Percentiles rank a stretch among this genome's conserved stretches.
Evolutionary conservation across 192 early-diverging fungal genomes (phyloP).

Genomic region (Mortierella hygrophila): DNA sequence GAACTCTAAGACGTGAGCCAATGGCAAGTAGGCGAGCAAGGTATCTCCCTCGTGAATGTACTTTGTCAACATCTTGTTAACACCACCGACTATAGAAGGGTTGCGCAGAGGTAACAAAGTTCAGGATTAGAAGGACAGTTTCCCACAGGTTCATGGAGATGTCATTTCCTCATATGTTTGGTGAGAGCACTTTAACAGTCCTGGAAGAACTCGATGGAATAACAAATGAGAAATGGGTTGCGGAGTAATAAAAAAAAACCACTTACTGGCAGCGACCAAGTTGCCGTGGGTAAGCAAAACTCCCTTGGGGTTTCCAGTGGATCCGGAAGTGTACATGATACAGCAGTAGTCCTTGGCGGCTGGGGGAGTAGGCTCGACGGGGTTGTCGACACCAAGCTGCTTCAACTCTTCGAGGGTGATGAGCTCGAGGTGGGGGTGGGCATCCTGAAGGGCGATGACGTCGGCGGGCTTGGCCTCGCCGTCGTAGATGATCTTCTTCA

Average conservation of each 20-base stretch:
- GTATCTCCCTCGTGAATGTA: slow-evolving; percentile 67
- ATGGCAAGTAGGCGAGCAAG: slow-evolving; percentile 86
- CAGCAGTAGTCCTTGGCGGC: slow-evolving; percentile 78
- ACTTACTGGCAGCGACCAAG: slow-evolving; percentile 80
- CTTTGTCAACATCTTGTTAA: slow-evolving; percentile 63
- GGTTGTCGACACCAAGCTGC: slow-evolving; percentile 73
- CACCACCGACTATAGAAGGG: slow-evolving; percentile 66
- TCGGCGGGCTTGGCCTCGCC: slow-evolving; percentile 68
- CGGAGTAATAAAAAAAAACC: slow-evolving; percentile 1
- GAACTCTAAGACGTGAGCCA: slow-evolving; percentile 93
- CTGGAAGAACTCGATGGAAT: neutral
- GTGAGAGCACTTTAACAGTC: neutral
- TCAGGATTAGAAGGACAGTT: neutral
- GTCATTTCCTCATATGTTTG: neutral
- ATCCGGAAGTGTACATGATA: slow-evolving; percentile 93
- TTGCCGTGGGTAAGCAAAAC: slow-evolving; percentile 88
- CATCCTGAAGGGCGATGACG: slow-evolving; percentile 61
- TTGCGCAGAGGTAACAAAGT: neutral
- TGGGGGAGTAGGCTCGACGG: slow-evolving; percentile 74
- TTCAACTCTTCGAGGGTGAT: slow-evolving; percentile 77
- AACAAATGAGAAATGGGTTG: neutral
- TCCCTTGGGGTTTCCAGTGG: slow-evolving; percentile 95
- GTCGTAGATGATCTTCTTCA: slow-evolving; percentile 80
- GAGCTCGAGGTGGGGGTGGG: slow-evolving; percentile 58
- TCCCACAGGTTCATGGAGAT: neutral